Percentiles rank a stretch among this genome's conserved stretches.
Evolutionary conservation across 495 filamentous ascomycete species (phyloP).

Genomic region (Podospora conica): DNA sequence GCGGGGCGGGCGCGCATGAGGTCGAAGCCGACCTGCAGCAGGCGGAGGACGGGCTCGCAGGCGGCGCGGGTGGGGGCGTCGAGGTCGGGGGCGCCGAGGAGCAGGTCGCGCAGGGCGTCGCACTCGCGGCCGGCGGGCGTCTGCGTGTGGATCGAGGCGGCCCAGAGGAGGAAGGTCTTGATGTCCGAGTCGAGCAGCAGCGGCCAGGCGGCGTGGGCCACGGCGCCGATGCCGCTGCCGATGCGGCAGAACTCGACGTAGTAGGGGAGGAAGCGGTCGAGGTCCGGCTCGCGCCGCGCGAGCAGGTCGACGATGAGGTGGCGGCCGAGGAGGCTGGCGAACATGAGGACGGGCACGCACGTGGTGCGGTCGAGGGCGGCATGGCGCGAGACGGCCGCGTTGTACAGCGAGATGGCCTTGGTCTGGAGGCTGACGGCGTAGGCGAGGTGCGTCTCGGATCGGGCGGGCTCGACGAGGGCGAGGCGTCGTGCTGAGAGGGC

Average conservation of each 20-base stretch:
- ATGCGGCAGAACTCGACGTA: slow-evolving; percentile 28
- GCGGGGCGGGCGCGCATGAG: slow-evolving; percentile 13
- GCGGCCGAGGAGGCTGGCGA: slow-evolving; percentile 30
- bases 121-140: slow-evolving; percentile 17
- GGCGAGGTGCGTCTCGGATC: slow-evolving; percentile 20
- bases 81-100: slow-evolving; percentile 16
- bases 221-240: slow-evolving; percentile 28
- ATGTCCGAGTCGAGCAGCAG: slow-evolving; percentile 29
- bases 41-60: slow-evolving; percentile 21
- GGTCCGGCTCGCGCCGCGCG: slow-evolving; percentile 18
- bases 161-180: slow-evolving; percentile 21
- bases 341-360: slow-evolving; percentile 31
- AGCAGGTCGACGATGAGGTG: slow-evolving; percentile 33
- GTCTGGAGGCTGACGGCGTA: slow-evolving; percentile 31
- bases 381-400: slow-evolving; percentile 18
- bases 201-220: slow-evolving; percentile 29
- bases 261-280: slow-evolving; percentile 27
- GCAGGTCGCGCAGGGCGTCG: slow-evolving; percentile 12
- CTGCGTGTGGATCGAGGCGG: slow-evolving; percentile 10
- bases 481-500: slow-evolving; percentile 32
- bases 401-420: slow-evolving; percentile 34
- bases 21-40: slow-evolving; percentile 32
- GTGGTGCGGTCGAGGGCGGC: slow-evolving; percentile 27
- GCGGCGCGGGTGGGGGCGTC: slow-evolving; percentile 22
- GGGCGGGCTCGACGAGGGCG: slow-evolving; percentile 21